Conservation (phyloP, 305 asterid genomes). For the Andrographis paniculata region DNA sequence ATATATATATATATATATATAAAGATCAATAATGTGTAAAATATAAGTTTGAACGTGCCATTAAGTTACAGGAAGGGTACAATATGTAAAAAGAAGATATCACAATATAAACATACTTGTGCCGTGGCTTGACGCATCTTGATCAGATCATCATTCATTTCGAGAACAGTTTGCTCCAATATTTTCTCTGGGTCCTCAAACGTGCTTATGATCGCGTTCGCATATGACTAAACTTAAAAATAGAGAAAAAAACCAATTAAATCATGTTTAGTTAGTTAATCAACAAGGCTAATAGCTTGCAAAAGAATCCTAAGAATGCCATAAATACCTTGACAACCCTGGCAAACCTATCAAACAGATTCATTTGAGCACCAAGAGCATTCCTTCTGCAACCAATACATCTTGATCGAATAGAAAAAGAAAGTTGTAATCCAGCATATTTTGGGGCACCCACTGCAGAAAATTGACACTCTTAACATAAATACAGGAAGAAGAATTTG, state of each 20-base stretch:
- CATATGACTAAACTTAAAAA: constrained; percentile 67
- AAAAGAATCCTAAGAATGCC: constrained; percentile 18
- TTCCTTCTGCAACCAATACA: constrained; percentile 40
- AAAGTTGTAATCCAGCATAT: constrained; percentile 34
- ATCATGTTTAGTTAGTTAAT: constrained; percentile 16
- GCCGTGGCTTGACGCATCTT: constrained; percentile 99
- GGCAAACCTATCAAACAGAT: constrained; percentile 78
- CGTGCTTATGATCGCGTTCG: constrained; percentile 78
- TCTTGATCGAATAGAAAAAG: constrained; percentile 34
- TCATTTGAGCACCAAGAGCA: constrained; percentile 60
- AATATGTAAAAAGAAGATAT: constrained; percentile 10
- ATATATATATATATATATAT: too few species aligned
- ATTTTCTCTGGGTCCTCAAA: constrained; percentile 98
- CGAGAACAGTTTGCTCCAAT: constrained; percentile 86
- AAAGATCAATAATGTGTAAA: too few species aligned
- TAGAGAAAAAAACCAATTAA: constrained; percentile 20
- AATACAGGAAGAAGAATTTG: constrained; percentile 6
- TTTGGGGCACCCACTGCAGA: constrained; percentile 50
- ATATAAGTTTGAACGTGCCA: too few species aligned
- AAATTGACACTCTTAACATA: constrained; percentile 9
- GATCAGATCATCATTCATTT: constrained; percentile 85
- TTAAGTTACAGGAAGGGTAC: not conserved
- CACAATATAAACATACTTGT: constrained; percentile 45
- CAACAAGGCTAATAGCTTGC: constrained; percentile 15
- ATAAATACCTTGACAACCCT: constrained; percentile 63